Evolutionary conservation across 495 filamentous ascomycete species (phyloP).

Genomic region (Aspergillus sclerotioniger): DNA sequence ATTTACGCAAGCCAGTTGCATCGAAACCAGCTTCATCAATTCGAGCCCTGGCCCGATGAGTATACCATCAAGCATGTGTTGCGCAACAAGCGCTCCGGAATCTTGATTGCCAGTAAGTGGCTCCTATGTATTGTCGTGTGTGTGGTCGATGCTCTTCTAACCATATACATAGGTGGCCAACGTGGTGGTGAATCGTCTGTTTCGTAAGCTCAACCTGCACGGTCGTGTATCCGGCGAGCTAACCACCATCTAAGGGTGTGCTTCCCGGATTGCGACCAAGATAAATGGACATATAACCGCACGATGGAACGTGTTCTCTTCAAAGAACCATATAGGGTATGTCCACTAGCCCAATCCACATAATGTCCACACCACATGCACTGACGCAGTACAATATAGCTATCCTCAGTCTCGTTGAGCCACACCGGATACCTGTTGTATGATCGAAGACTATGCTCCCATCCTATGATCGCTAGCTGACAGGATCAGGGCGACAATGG

Average conservation of each 20-base stretch:
- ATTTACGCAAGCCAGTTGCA: constrained; percentile 35
- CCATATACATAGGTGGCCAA: constrained; percentile 25
- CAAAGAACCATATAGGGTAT: constrained; percentile 37
- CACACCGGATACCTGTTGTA: constrained; percentile 41
- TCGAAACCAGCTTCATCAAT: constrained; percentile 32
- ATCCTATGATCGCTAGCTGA: constrained; percentile 18
- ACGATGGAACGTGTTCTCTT: constrained; percentile 39
- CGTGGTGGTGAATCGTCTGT: constrained; percentile 33
- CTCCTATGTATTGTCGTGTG: not conserved
- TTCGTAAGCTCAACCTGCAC: constrained; percentile 29
- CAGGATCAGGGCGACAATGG: constrained; percentile 36
- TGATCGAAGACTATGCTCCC: constrained; percentile 11
- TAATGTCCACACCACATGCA: not conserved
- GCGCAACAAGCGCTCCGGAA: constrained; percentile 36
- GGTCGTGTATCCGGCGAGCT: constrained; percentile 7
- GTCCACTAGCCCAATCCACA: not conserved
- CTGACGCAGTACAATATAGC: constrained; percentile 22
- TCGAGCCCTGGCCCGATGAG: constrained; percentile 33
- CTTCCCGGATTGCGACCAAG: constrained; percentile 37
- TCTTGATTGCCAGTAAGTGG: constrained; percentile 37
- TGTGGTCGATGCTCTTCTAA: constrained; percentile 13
- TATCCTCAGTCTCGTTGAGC: constrained; percentile 41
- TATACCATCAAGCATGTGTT: constrained; percentile 36
- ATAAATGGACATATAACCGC: constrained; percentile 35
- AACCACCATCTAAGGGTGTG: constrained; percentile 28